phyloP scores from a whole-genome alignment of 768 basidiomycete species.

The Trametes cingulata region DNA sequence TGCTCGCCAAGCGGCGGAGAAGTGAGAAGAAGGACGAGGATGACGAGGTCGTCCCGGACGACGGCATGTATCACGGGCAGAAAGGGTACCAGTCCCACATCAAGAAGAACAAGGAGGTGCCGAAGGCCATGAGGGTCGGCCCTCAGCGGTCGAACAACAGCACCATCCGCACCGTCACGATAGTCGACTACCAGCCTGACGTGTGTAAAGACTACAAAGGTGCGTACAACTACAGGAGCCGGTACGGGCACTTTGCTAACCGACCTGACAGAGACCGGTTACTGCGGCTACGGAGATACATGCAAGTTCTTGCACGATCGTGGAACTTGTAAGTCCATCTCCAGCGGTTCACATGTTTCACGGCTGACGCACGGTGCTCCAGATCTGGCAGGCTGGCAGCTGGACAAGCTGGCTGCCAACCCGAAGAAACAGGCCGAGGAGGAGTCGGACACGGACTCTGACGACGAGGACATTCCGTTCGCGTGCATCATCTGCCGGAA shows the following conservation, averaged over 20 bases:
- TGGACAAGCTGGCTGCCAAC: slow-evolving; percentile 88
- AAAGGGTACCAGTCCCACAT: slow-evolving; percentile 79
- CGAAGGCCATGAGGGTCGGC: slow-evolving; percentile 85
- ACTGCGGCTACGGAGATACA: slow-evolving; percentile 98
- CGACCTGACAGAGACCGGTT: slow-evolving; percentile 80
- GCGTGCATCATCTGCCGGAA: slow-evolving; percentile 98
- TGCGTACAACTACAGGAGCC: slow-evolving; percentile 38
- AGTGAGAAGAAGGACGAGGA: slow-evolving; percentile 54
- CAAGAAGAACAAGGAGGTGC: slow-evolving; percentile 79
- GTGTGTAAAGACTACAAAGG: slow-evolving; percentile 99
- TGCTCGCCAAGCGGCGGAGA: slow-evolving; percentile 68
- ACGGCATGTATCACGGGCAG: slow-evolving; percentile 86
- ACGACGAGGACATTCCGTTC: slow-evolving; percentile 91
- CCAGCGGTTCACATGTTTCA: slow-evolving; percentile 7
- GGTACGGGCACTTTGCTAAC: slow-evolving; percentile 5
- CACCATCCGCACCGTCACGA: slow-evolving; percentile 92
- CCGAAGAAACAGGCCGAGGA: slow-evolving; percentile 63
- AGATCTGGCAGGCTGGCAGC: slow-evolving; percentile 99
- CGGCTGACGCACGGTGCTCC: slow-evolving; percentile 25
- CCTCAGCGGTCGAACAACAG: slow-evolving; percentile 69
- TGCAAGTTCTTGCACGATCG: slow-evolving; percentile 99
- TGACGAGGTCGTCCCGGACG: slow-evolving; percentile 66
- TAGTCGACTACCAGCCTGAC: slow-evolving; percentile 97
- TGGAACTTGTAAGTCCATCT: slow-evolving; percentile 73
- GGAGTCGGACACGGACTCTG: slow-evolving; percentile 66